These are phyloP conservation scores for Sambucus nigra DNA, from an alignment of 129 eudicot genomes.

Conservation along the genomic window DNA sequence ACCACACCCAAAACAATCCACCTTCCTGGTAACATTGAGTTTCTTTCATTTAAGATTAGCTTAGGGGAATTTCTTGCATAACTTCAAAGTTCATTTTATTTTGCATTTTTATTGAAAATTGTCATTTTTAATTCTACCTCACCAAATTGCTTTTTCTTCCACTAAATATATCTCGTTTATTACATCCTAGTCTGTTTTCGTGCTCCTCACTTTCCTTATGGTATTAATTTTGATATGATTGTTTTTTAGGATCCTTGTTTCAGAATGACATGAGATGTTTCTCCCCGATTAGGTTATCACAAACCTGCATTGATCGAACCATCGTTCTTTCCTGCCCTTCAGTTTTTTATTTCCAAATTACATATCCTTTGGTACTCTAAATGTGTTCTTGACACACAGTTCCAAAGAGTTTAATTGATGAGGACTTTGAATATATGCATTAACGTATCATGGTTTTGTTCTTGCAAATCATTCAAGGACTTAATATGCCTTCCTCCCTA, in stretches of 20 bases:
- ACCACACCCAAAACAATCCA: too few relatives aligned
- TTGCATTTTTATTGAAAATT: too few relatives aligned
- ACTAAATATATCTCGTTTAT: not conserved
- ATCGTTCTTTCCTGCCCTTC: constrained; percentile 91
- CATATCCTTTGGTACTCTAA: not conserved
- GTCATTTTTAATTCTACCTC: too few relatives aligned
- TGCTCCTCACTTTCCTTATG: too few relatives aligned
- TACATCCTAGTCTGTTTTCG: not conserved
- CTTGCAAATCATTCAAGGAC: too few relatives aligned
- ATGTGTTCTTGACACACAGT: not conserved
- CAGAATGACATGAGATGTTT: constrained; percentile 96
- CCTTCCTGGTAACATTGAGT: too few relatives aligned
- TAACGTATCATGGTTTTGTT: too few relatives aligned
- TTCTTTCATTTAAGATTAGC: too few relatives aligned
- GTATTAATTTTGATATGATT: not conserved
- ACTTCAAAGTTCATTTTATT: too few relatives aligned
- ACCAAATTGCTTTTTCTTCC: not conserved
- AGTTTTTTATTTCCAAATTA: constrained; percentile 31
- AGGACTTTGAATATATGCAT: not conserved
- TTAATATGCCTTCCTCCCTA: too few relatives aligned
- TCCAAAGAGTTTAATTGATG: constrained; percentile 7
- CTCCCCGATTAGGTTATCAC: constrained; percentile 90
- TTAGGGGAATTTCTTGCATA: too few relatives aligned
- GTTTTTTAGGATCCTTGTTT: constrained; percentile 87
- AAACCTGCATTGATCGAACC: constrained; percentile 95